Percentiles rank a stretch among this genome's conserved stretches.
Evolutionary conservation across 108 stramenopile genomes (phyloP).

Genomic region (Discostella pseudostelligera): DNA sequence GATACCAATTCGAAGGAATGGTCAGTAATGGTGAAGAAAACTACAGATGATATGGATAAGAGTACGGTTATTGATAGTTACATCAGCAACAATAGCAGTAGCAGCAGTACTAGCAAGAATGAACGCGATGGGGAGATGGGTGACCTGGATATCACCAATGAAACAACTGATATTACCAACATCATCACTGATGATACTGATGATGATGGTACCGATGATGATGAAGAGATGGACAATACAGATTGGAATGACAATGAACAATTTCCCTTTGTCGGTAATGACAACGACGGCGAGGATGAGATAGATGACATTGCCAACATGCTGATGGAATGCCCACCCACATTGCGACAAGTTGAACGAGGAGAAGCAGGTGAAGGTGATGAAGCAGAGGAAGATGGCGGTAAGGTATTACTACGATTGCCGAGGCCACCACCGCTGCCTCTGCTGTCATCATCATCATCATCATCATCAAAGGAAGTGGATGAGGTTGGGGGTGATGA

Average conservation of each 20-base stretch:
- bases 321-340: conserved; percentile 12
- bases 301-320: conserved; percentile 18
- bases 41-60: not conserved
- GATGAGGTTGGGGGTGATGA: no score
- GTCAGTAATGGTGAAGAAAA: not conserved
- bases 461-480: no score
- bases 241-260: not conserved
- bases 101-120: not conserved
- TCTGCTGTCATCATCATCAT: not conserved
- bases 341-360: conserved; percentile 1
- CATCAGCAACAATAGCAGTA: not conserved
- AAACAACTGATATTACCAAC: not conserved
- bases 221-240: not conserved
- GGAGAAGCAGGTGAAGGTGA: not conserved
- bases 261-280: no score
- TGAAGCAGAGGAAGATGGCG: not conserved
- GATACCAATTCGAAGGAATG: not conserved
- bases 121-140: not conserved
- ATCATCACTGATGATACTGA: no score
- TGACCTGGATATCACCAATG: not conserved
- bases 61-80: not conserved
- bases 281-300: conserved; percentile 5
- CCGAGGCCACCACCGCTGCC: not conserved
- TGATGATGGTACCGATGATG: no score
- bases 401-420: not conserved